Evolutionary conservation across 768 basidiomycete species (phyloP).

Genomic region (Tulasnella sp.): DNA sequence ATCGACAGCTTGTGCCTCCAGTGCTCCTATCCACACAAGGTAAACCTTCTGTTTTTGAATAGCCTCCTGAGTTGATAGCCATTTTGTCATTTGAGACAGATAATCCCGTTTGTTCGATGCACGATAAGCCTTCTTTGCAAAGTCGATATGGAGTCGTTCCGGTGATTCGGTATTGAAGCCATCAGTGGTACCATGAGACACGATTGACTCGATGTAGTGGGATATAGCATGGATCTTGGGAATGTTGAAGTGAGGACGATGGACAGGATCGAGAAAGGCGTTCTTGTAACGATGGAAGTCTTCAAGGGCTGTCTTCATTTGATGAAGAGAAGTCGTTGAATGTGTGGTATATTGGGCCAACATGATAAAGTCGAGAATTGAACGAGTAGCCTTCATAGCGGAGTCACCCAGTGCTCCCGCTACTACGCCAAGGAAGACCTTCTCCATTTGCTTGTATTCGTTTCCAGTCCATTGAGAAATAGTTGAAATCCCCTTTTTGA

Average conservation of each 20-base stretch:
- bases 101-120: constrained; percentile 28
- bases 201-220: constrained; percentile 25
- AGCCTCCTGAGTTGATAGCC: constrained; percentile 29
- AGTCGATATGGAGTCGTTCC: constrained; percentile 22
- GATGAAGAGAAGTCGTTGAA: not conserved
- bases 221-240: constrained; percentile 27
- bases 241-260: constrained; percentile 27
- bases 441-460: not conserved
- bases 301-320: constrained; percentile 21
- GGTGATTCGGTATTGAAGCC: constrained; percentile 29
- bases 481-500: not conserved
- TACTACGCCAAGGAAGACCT: not conserved
- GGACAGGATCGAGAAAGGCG: not conserved
- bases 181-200: constrained; percentile 25
- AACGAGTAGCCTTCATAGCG: not conserved
- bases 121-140: constrained; percentile 29
- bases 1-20: too few species aligned
- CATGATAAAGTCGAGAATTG: constrained; percentile 3
- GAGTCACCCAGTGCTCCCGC: not conserved
- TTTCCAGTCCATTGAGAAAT: not conserved
- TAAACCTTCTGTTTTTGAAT: constrained; percentile 23
- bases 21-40: constrained; percentile 22
- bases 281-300: constrained; percentile 19
- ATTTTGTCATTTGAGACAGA: constrained; percentile 32
- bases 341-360: not conserved